phyloP scores from a whole-genome alignment of 192 early-diverging fungal species.

The Pilobolus umbonatus region DNA sequence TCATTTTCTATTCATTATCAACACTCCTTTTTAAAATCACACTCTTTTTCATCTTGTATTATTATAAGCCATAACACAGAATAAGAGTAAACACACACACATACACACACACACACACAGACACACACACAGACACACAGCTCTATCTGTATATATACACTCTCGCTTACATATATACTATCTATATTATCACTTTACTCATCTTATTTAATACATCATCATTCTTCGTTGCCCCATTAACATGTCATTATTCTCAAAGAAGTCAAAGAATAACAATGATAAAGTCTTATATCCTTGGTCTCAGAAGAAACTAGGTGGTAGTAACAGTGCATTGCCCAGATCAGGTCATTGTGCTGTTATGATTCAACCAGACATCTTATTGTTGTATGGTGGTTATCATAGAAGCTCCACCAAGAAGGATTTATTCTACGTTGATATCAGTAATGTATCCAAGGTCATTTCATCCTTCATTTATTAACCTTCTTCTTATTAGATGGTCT shows the following conservation, averaged over 20 bases:
- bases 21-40: too few relatives aligned
- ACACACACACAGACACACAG: too few relatives aligned
- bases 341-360: constrained; percentile 23
- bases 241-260: constrained; percentile 33
- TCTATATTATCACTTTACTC: too few relatives aligned
- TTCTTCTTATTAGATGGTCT: constrained; percentile 17
- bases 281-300: constrained; percentile 31
- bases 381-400: constrained; percentile 25
- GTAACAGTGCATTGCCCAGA: constrained; percentile 21
- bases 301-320: constrained; percentile 24
- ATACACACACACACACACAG: too few relatives aligned
- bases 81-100: too few relatives aligned
- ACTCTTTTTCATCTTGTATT: too few relatives aligned
- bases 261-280: constrained; percentile 23
- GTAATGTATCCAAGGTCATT: constrained; percentile 2
- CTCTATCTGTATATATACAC: too few relatives aligned
- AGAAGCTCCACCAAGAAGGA: constrained; percentile 28
- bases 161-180: too few relatives aligned
- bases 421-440: constrained; percentile 19
- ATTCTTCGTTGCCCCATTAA: too few relatives aligned
- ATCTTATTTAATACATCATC: too few relatives aligned
- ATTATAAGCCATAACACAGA: too few relatives aligned
- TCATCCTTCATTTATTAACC: not conserved
- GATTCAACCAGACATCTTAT: constrained; percentile 9
- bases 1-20: too few relatives aligned